phyloP scores from a whole-genome alignment of 2,329 filamentous ascomycete genomes.

The Apiospora arundinis region DNA sequence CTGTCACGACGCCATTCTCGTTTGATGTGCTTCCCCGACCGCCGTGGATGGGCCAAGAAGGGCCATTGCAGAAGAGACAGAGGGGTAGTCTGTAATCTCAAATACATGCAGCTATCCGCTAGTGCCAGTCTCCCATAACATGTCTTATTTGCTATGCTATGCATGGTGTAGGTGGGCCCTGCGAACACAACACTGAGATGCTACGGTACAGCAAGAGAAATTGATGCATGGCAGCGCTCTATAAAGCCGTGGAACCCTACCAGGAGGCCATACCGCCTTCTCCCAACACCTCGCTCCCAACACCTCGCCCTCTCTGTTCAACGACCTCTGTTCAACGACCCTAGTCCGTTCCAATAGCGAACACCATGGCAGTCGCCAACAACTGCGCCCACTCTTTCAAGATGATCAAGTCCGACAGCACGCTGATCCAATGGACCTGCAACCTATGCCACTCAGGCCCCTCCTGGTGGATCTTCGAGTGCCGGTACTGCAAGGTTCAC shows the following conservation, averaged over 20 bases:
- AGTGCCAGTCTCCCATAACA: neutral
- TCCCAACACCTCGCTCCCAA: neutral
- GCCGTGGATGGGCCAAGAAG: neutral
- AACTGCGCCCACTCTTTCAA: conserved; percentile 68
- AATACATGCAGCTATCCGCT: neutral
- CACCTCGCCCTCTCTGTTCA: too few relatives aligned
- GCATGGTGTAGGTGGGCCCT: neutral
- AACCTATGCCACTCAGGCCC: conserved; percentile 68
- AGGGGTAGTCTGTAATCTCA: neutral
- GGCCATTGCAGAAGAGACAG: neutral
- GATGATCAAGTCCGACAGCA: conserved; percentile 71
- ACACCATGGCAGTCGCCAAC: conserved; percentile 58
- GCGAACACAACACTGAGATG: neutral
- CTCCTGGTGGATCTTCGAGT: conserved; percentile 73
- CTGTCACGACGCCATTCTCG: neutral
- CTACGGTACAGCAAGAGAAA: neutral
- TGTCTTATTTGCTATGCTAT: too few relatives aligned
- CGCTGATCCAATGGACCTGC: conserved; percentile 70
- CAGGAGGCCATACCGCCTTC: neutral
- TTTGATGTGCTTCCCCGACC: neutral
- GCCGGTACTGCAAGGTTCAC: conserved; percentile 71
- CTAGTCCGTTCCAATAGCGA: conserved; percentile 10
- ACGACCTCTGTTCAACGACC: neutral
- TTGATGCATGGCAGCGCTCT: neutral
- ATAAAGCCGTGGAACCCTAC: neutral